phyloP scores from a whole-genome alignment of 2,329 filamentous ascomycete genomes.

The Akanthomyces dipterigenus region DNA sequence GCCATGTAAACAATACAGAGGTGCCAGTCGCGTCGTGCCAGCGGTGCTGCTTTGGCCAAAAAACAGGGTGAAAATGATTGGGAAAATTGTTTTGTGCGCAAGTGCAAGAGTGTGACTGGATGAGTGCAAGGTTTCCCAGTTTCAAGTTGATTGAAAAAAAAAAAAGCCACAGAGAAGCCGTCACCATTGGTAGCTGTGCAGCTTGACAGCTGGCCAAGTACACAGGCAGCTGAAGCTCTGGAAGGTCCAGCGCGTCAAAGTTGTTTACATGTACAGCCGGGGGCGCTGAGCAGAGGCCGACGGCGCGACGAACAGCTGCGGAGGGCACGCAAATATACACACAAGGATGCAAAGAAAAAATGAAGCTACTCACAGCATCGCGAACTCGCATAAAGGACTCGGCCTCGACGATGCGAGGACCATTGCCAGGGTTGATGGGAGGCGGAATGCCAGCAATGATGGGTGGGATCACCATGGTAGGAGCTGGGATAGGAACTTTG shows the following conservation, averaged over 20 bases:
- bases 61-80: neutral
- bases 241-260: neutral
- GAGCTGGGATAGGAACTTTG: constrained; percentile 30
- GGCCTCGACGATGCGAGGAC: constrained; percentile 48
- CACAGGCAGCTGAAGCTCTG: neutral
- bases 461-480: constrained; percentile 33
- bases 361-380: constrained; percentile 63
- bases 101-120: neutral
- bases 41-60: neutral
- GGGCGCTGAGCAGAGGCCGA: neutral
- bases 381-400: constrained; percentile 75
- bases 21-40: constrained; percentile 5
- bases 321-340: neutral
- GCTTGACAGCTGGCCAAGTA: neutral
- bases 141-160: neutral
- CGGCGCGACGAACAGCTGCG: neutral
- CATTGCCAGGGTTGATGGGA: constrained; percentile 14
- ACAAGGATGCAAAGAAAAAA: constrained; percentile 13
- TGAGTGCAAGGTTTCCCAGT: neutral
- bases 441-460: constrained; percentile 18
- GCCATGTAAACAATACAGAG: constrained; percentile 11
- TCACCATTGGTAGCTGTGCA: neutral
- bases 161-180: neutral
- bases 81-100: neutral
- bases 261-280: constrained; percentile 1